phyloP scores from a whole-genome alignment of 2,329 filamentous ascomycete genomes.

The Neoscytalidium dimidiatum region DNA sequence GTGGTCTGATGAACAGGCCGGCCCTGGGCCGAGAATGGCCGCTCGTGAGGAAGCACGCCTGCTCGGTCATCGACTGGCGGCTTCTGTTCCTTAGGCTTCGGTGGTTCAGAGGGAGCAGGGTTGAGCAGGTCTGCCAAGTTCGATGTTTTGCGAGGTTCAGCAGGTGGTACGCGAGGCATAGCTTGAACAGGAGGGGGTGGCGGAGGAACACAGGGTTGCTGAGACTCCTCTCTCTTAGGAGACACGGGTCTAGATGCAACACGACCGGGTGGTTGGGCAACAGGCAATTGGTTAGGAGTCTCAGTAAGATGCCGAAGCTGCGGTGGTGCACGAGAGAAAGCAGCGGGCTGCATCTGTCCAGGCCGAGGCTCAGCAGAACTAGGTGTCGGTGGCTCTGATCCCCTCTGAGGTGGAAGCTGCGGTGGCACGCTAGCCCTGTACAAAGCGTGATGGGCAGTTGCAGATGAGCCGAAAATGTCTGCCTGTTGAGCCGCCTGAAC shows the following conservation, averaged over 20 bases:
- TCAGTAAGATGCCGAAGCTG: conserved; percentile 30
- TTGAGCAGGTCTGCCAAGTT: conserved; percentile 42
- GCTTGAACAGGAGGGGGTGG: conserved; percentile 3
- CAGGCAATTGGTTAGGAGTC: conserved; percentile 26
- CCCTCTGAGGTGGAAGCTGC: not conserved
- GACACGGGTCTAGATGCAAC: conserved; percentile 5
- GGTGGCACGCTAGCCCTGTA: conserved; percentile 28
- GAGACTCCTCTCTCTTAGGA: conserved; percentile 14
- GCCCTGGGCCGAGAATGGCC: conserved; percentile 15
- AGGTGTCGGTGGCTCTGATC: conserved; percentile 26
- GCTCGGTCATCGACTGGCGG: not conserved
- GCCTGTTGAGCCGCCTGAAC: not conserved
- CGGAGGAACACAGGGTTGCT: conserved; percentile 4
- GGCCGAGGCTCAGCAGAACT: conserved; percentile 36
- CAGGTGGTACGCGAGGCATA: conserved; percentile 27
- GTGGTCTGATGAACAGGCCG: conserved; percentile 8
- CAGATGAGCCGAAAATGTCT: not conserved
- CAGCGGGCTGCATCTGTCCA: conserved; percentile 30
- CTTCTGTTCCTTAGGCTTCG: conserved; percentile 12
- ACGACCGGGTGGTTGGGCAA: conserved; percentile 19
- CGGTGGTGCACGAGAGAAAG: conserved; percentile 15
- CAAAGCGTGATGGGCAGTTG: conserved; percentile 24
- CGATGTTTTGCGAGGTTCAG: conserved; percentile 32
- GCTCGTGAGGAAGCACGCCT: conserved; percentile 13
- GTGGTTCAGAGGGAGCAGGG: conserved; percentile 21